Evolutionary conservation across 2,329 filamentous ascomycete genomes (phyloP).

Genomic region (Chalaropsis ovoidea): DNA sequence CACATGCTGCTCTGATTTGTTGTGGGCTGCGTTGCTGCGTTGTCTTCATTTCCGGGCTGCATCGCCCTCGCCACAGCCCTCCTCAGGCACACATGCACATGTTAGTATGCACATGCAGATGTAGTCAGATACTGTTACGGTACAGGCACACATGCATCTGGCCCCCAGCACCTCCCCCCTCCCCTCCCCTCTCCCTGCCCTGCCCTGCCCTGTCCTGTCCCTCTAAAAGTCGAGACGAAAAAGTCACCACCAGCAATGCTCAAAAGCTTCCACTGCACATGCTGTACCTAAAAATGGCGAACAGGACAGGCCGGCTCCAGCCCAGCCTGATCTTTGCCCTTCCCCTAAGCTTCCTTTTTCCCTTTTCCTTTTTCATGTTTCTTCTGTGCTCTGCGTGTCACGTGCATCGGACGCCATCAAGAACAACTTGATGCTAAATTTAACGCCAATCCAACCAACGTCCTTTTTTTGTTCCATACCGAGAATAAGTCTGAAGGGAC

Average conservation of each 20-base stretch:
- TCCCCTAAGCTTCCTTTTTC: background rate
- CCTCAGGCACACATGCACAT: background rate
- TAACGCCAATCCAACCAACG: background rate
- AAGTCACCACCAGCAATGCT: background rate
- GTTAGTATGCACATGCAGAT: background rate
- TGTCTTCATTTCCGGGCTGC: slow-evolving; percentile 2
- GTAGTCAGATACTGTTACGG: too few species aligned
- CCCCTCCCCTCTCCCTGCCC: background rate
- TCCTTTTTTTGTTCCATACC: background rate
- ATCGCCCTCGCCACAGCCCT: too few species aligned
- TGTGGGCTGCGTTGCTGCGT: background rate
- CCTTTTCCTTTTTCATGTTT: background rate
- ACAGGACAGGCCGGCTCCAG: background rate
- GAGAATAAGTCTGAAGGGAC: slow-evolving; percentile 1
- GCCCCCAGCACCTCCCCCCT: background rate
- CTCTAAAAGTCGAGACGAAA: background rate
- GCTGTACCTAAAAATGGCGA: background rate
- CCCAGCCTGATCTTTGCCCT: background rate
- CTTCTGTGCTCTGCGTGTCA: background rate
- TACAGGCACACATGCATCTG: background rate
- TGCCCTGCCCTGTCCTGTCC: background rate
- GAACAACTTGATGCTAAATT: background rate
- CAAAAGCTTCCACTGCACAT: background rate
- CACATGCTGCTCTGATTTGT: background rate
- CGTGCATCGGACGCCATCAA: background rate